phyloP scores from a whole-genome alignment of 331 rosid genomes.

The Stylosanthes scabra region DNA sequence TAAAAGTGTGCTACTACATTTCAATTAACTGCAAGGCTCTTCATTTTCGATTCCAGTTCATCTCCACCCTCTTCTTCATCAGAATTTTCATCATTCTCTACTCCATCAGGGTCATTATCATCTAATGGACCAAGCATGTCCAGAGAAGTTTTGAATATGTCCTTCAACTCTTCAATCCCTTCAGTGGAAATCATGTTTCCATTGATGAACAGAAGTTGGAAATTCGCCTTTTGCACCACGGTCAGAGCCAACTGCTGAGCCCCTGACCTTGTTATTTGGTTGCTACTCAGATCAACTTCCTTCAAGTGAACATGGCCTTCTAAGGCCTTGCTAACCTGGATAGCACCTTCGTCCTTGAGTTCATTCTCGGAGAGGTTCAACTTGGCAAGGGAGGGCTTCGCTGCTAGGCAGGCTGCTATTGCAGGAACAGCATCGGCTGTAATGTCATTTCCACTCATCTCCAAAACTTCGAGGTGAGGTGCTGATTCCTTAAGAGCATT shows the following conservation, averaged over 20 bases:
- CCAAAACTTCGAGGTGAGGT: conserved; percentile 76
- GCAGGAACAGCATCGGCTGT: conserved; percentile 66
- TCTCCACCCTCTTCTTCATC: conserved; percentile 55
- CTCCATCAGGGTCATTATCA: conserved; percentile 91
- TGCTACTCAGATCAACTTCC: conserved; percentile 77
- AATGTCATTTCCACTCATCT: conserved; percentile 87
- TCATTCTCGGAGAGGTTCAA: conserved; percentile 83
- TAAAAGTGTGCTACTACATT: conserved; percentile 2
- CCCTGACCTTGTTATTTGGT: conserved; percentile 64
- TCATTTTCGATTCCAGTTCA: conserved; percentile 80
- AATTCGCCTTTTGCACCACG: conserved; percentile 65
- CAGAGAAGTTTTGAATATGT: conserved; percentile 64
- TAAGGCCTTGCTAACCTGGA: conserved; percentile 62
- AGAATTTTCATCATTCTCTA: conserved; percentile 52
- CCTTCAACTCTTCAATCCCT: conserved; percentile 70
- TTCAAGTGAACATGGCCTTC: conserved; percentile 60
- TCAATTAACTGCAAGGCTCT: conserved; percentile 73
- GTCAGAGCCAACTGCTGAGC: conserved; percentile 73
- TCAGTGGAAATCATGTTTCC: conserved; percentile 82
- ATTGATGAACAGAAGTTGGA: conserved; percentile 65
- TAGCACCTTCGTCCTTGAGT: conserved; percentile 83
- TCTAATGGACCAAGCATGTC: conserved; percentile 73
- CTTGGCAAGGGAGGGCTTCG: conserved; percentile 61
- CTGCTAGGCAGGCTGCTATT: conserved; percentile 60
- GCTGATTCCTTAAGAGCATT: conserved; percentile 78